Percentiles rank a stretch among this genome's conserved stretches.
phyloP scores from a whole-genome alignment of 2,329 filamentous ascomycete species.

The Trichocomaceae sp. region DNA sequence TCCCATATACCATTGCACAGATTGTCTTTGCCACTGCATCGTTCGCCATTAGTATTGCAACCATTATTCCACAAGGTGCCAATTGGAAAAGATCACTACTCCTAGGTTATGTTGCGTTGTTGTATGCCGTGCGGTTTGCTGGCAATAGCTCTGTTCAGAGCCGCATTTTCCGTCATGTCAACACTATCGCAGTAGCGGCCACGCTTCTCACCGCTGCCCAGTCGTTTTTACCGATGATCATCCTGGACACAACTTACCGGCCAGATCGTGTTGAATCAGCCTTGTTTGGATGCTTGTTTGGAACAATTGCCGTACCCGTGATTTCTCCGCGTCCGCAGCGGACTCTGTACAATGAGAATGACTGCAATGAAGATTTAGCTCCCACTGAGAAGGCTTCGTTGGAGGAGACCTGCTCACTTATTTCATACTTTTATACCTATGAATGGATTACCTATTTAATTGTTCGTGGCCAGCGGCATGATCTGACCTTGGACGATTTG shows the following conservation, averaged over 20 bases:
- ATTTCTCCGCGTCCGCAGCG: constrained; percentile 18
- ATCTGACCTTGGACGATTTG: constrained; percentile 29
- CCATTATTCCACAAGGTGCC: not conserved
- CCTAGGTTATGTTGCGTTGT: constrained; percentile 20
- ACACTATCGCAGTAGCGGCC: constrained; percentile 15
- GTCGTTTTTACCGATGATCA: constrained; percentile 20
- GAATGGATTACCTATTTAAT: constrained; percentile 30
- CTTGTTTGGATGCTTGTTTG: constrained; percentile 17
- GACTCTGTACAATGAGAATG: constrained; percentile 14
- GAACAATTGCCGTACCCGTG: constrained; percentile 15
- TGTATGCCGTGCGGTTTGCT: constrained; percentile 18
- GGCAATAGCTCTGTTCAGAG: constrained; percentile 12
- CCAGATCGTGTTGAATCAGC: constrained; percentile 16
- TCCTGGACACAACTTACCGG: constrained; percentile 19
- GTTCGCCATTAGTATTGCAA: constrained; percentile 3
- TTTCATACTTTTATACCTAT: constrained; percentile 30
- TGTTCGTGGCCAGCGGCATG: constrained; percentile 22
- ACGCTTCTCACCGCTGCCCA: constrained; percentile 19
- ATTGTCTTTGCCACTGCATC: constrained; percentile 4
- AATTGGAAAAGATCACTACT: constrained; percentile 16
- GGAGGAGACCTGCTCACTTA: constrained; percentile 28
- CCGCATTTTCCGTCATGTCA: constrained; percentile 22
- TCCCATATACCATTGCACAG: constrained; percentile 11
- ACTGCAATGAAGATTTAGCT: constrained; percentile 14
- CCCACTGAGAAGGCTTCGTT: constrained; percentile 17